phyloP scores from a whole-genome alignment of 768 basidiomycete genomes.

The Sporobolomyces phaffii region DNA sequence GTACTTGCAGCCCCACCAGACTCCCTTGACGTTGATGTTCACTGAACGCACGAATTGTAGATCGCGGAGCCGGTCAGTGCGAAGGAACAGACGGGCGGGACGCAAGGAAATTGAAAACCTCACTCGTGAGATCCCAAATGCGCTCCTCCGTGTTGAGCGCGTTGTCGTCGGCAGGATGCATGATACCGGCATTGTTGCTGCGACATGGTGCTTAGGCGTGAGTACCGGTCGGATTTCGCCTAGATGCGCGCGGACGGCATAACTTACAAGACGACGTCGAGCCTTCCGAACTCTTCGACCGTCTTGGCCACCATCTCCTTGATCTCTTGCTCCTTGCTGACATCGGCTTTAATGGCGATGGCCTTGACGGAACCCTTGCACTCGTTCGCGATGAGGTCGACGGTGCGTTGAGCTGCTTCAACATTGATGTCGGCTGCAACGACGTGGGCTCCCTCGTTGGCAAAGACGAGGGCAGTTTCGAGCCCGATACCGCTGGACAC shows the following conservation, averaged over 20 bases:
- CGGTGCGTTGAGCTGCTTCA: slow-evolving; percentile 63
- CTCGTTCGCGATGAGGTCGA: slow-evolving; percentile 59
- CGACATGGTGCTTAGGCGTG: neutral
- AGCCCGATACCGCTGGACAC: slow-evolving; percentile 80
- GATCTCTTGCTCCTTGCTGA: slow-evolving; percentile 78
- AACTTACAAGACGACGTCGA: slow-evolving; percentile 80
- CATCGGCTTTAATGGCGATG: slow-evolving; percentile 71
- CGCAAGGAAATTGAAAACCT: neutral
- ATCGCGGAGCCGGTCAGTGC: slow-evolving; percentile 48
- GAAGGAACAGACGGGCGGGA: neutral
- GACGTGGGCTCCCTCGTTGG: slow-evolving; percentile 75
- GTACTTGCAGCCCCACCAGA: slow-evolving; percentile 99
- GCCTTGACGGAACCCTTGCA: slow-evolving; percentile 53
- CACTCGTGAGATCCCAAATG: slow-evolving; percentile 64
- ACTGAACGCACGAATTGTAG: neutral
- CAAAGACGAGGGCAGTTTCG: slow-evolving; percentile 91
- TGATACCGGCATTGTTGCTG: slow-evolving; percentile 63
- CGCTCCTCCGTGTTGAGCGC: slow-evolving; percentile 93
- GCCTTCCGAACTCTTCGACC: slow-evolving; percentile 79
- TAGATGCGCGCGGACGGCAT: neutral
- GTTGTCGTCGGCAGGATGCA: slow-evolving; percentile 92
- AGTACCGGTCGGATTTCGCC: neutral
- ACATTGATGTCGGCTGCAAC: slow-evolving; percentile 82
- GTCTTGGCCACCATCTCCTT: slow-evolving; percentile 71
- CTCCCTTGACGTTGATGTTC: slow-evolving; percentile 95